Evolutionary conservation across 371 early-diverging fungal genomes (phyloP).

Genomic region (Parasitella parasitica): DNA sequence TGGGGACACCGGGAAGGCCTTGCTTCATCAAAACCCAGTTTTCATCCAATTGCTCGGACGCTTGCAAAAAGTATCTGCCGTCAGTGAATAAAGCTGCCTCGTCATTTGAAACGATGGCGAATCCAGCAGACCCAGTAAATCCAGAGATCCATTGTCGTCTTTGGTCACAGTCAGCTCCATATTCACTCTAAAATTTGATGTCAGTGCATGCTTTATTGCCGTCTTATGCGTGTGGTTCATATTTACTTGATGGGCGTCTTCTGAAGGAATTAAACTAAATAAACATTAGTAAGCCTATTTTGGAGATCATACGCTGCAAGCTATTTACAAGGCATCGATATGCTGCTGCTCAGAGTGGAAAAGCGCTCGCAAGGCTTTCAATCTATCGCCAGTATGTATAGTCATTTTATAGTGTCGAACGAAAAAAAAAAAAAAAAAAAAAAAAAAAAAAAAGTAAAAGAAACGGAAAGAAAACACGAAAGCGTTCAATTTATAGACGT

Average conservation of each 20-base stretch:
- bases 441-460: conserved; percentile 7
- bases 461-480: conserved; percentile 9
- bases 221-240: background rate
- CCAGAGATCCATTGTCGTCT: conserved; percentile 91
- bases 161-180: conserved; percentile 84
- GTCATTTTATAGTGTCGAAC: conserved; percentile 8
- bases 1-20: conserved; percentile 86
- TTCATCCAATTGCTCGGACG: conserved; percentile 85
- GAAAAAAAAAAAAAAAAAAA: conserved; percentile 6
- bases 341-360: conserved; percentile 15
- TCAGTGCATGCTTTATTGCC: background rate
- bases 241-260: conserved; percentile 84
- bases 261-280: conserved; percentile 68
- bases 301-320: background rate
- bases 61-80: conserved; percentile 98
- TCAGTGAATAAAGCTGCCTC: conserved; percentile 94
- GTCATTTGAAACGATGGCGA: conserved; percentile 74
- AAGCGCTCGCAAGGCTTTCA: conserved; percentile 18
- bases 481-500: background rate
- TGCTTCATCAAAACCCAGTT: conserved; percentile 94
- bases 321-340: conserved; percentile 24
- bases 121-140: conserved; percentile 96
- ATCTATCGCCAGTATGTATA: conserved; percentile 18
- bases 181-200: conserved; percentile 77
- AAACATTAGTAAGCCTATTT: background rate